Conservation (phyloP, 2,329 filamentous ascomycete species). For the Xylariaceae sp. region DNA sequence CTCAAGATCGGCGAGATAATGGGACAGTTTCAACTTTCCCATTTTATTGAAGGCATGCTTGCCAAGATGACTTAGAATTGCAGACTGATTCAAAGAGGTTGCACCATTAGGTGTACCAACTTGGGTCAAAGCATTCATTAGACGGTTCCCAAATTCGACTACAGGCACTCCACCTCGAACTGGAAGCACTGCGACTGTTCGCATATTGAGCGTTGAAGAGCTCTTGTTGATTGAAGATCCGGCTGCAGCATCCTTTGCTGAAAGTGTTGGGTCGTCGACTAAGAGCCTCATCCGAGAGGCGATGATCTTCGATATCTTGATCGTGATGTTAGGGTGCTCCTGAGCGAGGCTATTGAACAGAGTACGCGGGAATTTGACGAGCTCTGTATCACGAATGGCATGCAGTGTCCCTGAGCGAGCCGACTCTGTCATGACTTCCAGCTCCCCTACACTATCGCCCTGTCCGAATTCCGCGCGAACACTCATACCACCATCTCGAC, state of each 20-base stretch:
- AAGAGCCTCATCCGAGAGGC: constrained; percentile 88
- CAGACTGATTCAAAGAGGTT: constrained; percentile 86
- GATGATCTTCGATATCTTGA: constrained; percentile 98
- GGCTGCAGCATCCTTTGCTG: constrained; percentile 57
- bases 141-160: constrained; percentile 84
- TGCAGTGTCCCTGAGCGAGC: constrained; percentile 86
- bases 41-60: constrained; percentile 96
- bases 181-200: constrained; percentile 88
- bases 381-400: constrained; percentile 91
- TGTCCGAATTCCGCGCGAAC: constrained; percentile 92
- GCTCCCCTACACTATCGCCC: constrained; percentile 93
- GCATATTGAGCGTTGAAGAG: constrained; percentile 84
- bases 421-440: constrained; percentile 95
- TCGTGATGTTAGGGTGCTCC: constrained; percentile 96
- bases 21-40: constrained; percentile 91
- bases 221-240: constrained; percentile 60
- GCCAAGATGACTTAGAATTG: constrained; percentile 90
- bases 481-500: constrained; percentile 73
- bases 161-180: constrained; percentile 90
- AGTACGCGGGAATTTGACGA: constrained; percentile 93
- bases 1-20: constrained; percentile 93
- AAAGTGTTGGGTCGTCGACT: constrained; percentile 70
- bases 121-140: constrained; percentile 84
- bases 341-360: constrained; percentile 96
- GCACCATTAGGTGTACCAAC: constrained; percentile 87